Conservation (phyloP, 2,329 filamentous ascomycete species). For the Trichoderma gracile region DNA sequence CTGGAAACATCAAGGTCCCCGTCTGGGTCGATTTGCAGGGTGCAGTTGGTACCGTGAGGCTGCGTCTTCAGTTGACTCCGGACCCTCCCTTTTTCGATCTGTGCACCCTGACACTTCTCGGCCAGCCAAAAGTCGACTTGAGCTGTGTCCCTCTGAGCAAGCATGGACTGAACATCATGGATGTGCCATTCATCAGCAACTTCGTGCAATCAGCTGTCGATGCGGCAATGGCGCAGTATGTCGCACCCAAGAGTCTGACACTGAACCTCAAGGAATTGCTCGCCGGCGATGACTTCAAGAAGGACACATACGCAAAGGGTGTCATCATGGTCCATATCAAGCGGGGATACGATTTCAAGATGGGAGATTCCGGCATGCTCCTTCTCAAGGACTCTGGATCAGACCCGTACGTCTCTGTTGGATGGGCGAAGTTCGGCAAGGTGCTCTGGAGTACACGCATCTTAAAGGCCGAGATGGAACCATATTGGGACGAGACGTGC, state of each 20-base stretch:
- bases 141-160: constrained; percentile 70
- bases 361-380: constrained; percentile 65
- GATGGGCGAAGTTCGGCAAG: constrained; percentile 77
- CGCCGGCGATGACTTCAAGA: constrained; percentile 76
- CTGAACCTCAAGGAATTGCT: constrained; percentile 76
- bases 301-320: constrained; percentile 66
- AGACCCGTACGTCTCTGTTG: constrained; percentile 71
- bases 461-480: constrained; percentile 64
- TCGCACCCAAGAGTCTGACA: constrained; percentile 73
- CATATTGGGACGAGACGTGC: constrained; percentile 69
- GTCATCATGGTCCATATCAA: constrained; percentile 67
- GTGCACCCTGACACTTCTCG: constrained; percentile 72
- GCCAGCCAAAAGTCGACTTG: constrained; percentile 70
- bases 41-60: constrained; percentile 67
- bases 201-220: constrained; percentile 76
- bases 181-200: constrained; percentile 71
- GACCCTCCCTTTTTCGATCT: constrained; percentile 77
- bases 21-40: constrained; percentile 76
- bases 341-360: constrained; percentile 68
- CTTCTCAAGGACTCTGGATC: constrained; percentile 61
- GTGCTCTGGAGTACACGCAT: constrained; percentile 62
- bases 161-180: constrained; percentile 71
- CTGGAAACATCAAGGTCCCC: constrained; percentile 54
- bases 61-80: constrained; percentile 71
- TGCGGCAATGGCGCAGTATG: constrained; percentile 72